Percentiles rank a stretch among this genome's conserved stretches.
Evolutionary conservation across 164 flowering plant species (phyloP).

Genomic region (Umbellularia californica): DNA sequence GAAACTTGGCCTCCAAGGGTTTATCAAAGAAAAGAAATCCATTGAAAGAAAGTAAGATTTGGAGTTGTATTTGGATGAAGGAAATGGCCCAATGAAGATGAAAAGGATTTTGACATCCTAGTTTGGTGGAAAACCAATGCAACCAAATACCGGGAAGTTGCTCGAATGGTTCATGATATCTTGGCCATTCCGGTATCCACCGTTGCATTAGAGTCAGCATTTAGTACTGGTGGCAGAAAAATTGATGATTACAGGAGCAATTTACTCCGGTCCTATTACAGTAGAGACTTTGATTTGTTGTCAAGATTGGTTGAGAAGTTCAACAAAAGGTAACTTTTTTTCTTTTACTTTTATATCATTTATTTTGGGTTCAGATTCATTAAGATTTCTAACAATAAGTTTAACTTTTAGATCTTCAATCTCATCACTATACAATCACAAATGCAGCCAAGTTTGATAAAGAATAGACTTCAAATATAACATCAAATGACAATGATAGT

Average conservation of each 20-base stretch:
- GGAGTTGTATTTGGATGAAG: conserved; percentile 4
- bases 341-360: too few species aligned
- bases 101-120: conserved; percentile 10
- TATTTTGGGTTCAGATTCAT: too few species aligned
- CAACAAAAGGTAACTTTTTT: too few species aligned
- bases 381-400: too few species aligned
- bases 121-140: conserved; percentile 21
- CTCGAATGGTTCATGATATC: conserved; percentile 11
- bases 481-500: too few species aligned
- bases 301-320: too few species aligned
- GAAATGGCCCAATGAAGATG: background rate
- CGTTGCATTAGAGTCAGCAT: conserved; percentile 1
- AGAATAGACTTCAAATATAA: too few species aligned
- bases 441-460: too few species aligned
- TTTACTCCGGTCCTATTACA: background rate
- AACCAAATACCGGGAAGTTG: conserved; percentile 14
- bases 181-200: conserved; percentile 11
- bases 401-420: too few species aligned
- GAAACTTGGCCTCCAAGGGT: conserved; percentile 55
- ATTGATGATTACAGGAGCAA: conserved; percentile 7
- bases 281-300: background rate
- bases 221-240: background rate
- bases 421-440: too few species aligned
- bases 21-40: conserved; percentile 44
- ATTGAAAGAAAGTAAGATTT: conserved; percentile 20